Evolutionary conservation across 1,139 yeast genomes (phyloP), one percentile per base, ranked within the genome.

Genomic region (Geotrichum cucujoidarum): DNA sequence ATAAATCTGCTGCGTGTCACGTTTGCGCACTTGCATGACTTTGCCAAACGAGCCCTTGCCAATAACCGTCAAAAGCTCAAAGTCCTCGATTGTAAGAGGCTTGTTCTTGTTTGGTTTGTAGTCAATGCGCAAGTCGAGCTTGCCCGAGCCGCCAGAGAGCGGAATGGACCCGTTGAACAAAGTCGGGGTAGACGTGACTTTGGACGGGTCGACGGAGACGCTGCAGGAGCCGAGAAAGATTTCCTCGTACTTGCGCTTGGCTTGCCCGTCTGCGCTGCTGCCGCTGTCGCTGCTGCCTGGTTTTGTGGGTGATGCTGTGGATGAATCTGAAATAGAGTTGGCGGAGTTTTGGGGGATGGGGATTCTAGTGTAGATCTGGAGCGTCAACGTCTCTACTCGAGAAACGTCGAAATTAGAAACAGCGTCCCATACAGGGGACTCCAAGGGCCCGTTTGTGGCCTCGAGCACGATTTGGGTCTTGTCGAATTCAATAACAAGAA

Each of bases 41-140:
- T 94, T 92, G 48, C 98, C 98, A 67, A 92, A 94, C 1, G 97
- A 88, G 2, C 98, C 98, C 65, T 92, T 92, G 40, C 98, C 98
- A 50, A 92, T 88, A 18, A 92, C 98, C 67, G 92, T 92, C 58
- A 92, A 75, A 49, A 94, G 71, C 60, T 90, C 96, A 66, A 92
- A 92, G 62, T 92, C 96, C 49, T 89, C 95, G 57, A 92, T 89
- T 1, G 88, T 74, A 45, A 92, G 73, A 47, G 85, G 85, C 59
- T 80, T 49, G 22, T 46, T 79, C 58, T 80, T 78, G 51, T 78
- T 76, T 45, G 80, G 74, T 10, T 95, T 89, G 69, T 82, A 88
- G 62, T 86, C 95, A 37, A 89, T 75, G 21, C 88, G 78, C 36
- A 89, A 68, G 65, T 81, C 80, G 51, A 68, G 61, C 41, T 59